These are phyloP conservation scores for Huntiella decipiens DNA, from an alignment of 2,329 filamentous ascomycete species.

Conservation along the genomic window DNA sequence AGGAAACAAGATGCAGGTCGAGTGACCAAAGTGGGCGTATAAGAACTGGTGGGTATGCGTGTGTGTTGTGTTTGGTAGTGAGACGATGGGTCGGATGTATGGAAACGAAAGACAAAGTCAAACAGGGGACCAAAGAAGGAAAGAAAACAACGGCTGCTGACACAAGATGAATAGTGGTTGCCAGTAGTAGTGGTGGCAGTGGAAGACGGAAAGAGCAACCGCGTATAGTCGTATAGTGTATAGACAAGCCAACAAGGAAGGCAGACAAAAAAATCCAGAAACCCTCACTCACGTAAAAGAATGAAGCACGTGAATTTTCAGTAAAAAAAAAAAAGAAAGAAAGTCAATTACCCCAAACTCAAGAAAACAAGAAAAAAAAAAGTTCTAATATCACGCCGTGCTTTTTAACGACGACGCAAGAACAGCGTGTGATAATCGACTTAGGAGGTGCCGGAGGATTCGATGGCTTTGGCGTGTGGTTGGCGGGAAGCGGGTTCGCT, in stretches of 20 bases:
- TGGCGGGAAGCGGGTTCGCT: background rate
- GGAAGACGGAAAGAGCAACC: background rate
- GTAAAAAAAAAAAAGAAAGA: too few species aligned
- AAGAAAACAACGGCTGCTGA: background rate
- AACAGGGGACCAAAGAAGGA: constrained; percentile 1
- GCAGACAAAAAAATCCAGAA: constrained; percentile 1
- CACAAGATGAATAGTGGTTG: background rate
- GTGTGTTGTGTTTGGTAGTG: background rate
- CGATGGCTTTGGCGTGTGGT: background rate
- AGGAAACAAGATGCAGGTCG: too few species aligned
- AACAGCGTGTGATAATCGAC: too few species aligned
- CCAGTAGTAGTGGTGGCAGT: background rate
- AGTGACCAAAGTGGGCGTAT: background rate
- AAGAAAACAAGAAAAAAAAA: background rate
- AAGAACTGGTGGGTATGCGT: background rate
- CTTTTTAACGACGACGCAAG: too few species aligned
- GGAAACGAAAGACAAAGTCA: background rate
- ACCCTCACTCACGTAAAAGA: too few species aligned
- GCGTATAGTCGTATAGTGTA: background rate
- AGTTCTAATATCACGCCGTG: background rate
- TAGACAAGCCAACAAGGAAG: background rate
- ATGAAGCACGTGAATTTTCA: too few species aligned
- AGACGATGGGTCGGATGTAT: background rate
- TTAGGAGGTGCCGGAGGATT: background rate
- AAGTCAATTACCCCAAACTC: too few species aligned